Evolutionary conservation across 2,329 filamentous ascomycete species (phyloP), one percentile per base, ranked within the genome.

Genomic region (Penicillium sp.): DNA sequence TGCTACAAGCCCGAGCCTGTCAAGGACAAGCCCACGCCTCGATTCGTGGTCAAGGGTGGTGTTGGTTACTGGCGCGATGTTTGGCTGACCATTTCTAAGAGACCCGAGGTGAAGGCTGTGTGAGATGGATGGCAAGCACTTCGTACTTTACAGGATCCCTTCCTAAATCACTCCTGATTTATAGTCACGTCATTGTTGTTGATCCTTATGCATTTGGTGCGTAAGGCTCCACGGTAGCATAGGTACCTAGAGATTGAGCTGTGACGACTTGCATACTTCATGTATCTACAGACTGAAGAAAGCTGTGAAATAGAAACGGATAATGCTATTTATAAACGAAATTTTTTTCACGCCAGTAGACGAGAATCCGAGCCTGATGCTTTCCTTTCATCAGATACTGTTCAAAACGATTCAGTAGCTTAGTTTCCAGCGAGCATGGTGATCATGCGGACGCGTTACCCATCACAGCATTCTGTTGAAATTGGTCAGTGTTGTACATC

Each of bases 1-100:
- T 54, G 58, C 7, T 70, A 62, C 34, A 65, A 64, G 38, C 59
- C 57, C 0, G 52, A 60, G 15, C 24, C 59, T 2, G 61, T 64
- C 1, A 49, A 52, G 8, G 65, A 44, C 6, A 70, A 67, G 51
- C 67, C 67, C 1, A 48, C 60, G 16, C 57, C 67, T 4, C 50
- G 58, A 41, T 70, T 70, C 28, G 55, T 65, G 23, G 58, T 70
- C 33, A 67, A 70, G 54, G 68, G 68, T 41, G 68, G 68, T n/a
- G 52, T 70, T 44, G 66, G 68, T 2, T 70, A 61, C 48, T 70
- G 68, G 66, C 58, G 59, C 7, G 64, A 70, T 51, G 52, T 69
- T 38, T 70, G 66, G 67, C 38, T 70, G 48, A 68, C 59, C 5
- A 63, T 70, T 38, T 60, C 65, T 23, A 64, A 61, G 46, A 61